phyloP scores from a whole-genome alignment of 1,139 yeast species.

The Hansenula lynferdii region DNA sequence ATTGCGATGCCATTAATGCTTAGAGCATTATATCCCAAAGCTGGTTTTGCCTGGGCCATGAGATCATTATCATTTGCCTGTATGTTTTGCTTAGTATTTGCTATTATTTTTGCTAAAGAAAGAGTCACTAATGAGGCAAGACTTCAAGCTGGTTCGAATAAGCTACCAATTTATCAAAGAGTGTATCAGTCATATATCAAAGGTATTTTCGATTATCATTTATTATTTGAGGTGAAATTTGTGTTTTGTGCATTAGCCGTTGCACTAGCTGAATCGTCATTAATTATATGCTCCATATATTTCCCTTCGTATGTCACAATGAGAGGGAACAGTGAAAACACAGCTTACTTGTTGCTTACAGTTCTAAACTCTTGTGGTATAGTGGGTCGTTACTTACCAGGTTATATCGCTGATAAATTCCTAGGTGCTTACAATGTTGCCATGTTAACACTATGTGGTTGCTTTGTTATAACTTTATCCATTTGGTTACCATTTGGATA shows the following conservation, averaged over 20 bases:
- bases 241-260: conserved; percentile 22
- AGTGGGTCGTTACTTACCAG: conserved; percentile 55
- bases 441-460: conserved; percentile 33
- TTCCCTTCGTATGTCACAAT: conserved; percentile 47
- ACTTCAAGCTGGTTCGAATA: conserved; percentile 6
- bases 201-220: conserved; percentile 22
- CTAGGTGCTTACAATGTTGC: conserved; percentile 54
- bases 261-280: conserved; percentile 33
- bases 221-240: conserved; percentile 20
- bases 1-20: conserved; percentile 57
- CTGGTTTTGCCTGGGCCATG: conserved; percentile 59
- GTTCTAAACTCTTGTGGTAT: conserved; percentile 56
- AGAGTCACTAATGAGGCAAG: conserved; percentile 13
- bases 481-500: conserved; percentile 32
- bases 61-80: conserved; percentile 46
- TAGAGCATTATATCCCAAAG: conserved; percentile 40
- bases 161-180: background rate
- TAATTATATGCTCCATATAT: conserved; percentile 43
- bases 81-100: conserved; percentile 26
- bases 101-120: conserved; percentile 14
- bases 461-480: conserved; percentile 23
- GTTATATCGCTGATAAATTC: conserved; percentile 44
- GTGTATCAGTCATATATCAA: background rate
- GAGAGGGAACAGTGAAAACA: conserved; percentile 46
- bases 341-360: conserved; percentile 49